These are phyloP conservation scores for Beauveria sp. DNA, from an alignment of 2,329 filamentous ascomycete genomes.

Conservation along the genomic window DNA sequence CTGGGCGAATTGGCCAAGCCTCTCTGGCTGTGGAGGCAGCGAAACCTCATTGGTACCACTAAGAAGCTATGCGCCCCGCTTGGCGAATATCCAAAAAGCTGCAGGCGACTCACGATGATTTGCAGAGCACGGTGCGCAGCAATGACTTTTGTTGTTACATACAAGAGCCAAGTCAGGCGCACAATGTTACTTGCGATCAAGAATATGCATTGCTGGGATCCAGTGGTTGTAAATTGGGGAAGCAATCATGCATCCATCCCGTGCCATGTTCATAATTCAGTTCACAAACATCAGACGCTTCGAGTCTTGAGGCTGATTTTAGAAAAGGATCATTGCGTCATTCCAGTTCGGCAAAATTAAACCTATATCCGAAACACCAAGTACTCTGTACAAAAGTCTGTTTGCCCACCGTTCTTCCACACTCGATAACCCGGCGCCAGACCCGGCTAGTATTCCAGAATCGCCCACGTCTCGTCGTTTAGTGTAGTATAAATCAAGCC, in stretches of 20 bases:
- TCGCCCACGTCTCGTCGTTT: conserved; percentile 86
- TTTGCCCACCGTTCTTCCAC: background rate
- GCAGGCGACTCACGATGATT: background rate
- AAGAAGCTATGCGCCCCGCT: background rate
- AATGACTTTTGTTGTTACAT: background rate
- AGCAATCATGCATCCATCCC: too few relatives aligned
- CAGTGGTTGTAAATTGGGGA: too few relatives aligned
- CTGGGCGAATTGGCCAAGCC: conserved; percentile 3
- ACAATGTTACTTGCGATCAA: too few relatives aligned
- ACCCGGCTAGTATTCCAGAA: conserved; percentile 56
- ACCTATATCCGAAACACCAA: conserved; percentile 10
- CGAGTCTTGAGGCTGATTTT: too few relatives aligned
- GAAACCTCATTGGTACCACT: background rate
- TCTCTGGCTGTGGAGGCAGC: background rate
- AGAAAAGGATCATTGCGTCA: conserved; percentile 4
- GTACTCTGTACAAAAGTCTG: conserved; percentile 2
- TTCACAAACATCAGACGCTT: too few relatives aligned
- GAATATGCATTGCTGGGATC: too few relatives aligned
- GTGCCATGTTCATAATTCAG: too few relatives aligned
- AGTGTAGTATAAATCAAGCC: conserved; percentile 85
- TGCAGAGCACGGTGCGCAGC: background rate
- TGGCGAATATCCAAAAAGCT: background rate
- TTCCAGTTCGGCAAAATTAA: conserved; percentile 1
- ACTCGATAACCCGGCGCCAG: background rate
- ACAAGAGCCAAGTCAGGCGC: background rate